These are phyloP conservation scores for Areca catechu DNA, from an alignment of 176 grass and related monocot genomes.

Conservation along the genomic window DNA sequence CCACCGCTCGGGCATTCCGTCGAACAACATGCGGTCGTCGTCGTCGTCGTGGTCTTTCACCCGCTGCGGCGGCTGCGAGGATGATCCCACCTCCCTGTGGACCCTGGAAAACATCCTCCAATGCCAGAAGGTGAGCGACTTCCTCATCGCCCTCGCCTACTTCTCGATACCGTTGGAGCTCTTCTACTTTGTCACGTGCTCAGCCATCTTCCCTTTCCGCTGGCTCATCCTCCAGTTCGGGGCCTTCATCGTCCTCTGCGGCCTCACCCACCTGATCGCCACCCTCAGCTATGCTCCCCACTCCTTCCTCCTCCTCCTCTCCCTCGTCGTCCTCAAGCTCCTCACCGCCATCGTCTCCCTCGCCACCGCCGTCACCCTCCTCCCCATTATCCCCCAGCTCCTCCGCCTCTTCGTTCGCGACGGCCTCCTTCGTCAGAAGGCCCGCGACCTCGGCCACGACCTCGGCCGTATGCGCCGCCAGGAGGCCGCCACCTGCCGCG, in stretches of 20 bases:
- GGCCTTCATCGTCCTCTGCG: conserved; percentile 13
- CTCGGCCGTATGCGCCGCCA: background rate
- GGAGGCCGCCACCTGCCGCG: background rate
- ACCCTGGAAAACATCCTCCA: background rate
- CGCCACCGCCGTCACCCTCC: conserved; percentile 2
- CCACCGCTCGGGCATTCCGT: background rate
- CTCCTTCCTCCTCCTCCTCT: background rate
- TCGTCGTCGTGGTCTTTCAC: background rate
- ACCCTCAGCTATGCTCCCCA: conserved; percentile 1
- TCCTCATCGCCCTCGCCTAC: conserved; percentile 3
- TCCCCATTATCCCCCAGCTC: background rate
- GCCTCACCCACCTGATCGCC: conserved; percentile 3
- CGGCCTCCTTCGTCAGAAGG: background rate
- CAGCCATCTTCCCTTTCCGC: background rate
- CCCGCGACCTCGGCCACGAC: background rate
- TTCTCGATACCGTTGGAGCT: conserved; percentile 2
- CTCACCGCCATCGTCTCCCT: conserved; percentile 5
- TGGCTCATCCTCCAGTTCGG: conserved; percentile 9
- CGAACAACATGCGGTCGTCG: background rate
- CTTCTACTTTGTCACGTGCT: conserved; percentile 7
- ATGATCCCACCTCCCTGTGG: background rate
- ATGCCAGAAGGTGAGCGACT: conserved; percentile 5
- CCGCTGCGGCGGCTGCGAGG: background rate
- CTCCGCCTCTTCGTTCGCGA: conserved; percentile 8
- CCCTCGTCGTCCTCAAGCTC: conserved; percentile 4